Evolutionary conservation across 2,329 filamentous ascomycete species (phyloP).

Genomic region (Fusarium sarcochroum): DNA sequence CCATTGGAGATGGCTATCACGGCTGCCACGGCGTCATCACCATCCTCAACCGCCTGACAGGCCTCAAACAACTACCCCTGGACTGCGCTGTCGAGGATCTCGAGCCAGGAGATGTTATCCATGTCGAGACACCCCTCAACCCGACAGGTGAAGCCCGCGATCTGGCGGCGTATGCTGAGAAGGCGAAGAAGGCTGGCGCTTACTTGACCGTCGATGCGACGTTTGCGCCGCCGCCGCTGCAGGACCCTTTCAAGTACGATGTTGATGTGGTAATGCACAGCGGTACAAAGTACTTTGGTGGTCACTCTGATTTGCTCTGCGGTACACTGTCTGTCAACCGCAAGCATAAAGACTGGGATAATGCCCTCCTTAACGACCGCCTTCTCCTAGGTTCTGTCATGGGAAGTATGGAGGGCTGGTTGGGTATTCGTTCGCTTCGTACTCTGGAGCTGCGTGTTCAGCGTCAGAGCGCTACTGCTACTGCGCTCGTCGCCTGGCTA

Average conservation of each 20-base stretch:
- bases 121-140: conserved; percentile 95
- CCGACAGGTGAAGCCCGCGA: conserved; percentile 86
- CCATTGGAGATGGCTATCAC: conserved; percentile 90
- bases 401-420: conserved; percentile 92
- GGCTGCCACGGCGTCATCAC: conserved; percentile 89
- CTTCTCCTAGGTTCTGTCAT: conserved; percentile 86
- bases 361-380: conserved; percentile 75
- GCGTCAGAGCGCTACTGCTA: conserved; percentile 81
- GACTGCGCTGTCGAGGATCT: conserved; percentile 77
- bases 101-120: conserved; percentile 83
- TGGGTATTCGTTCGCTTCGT: conserved; percentile 87
- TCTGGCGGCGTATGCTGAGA: conserved; percentile 78
- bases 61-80: conserved; percentile 79
- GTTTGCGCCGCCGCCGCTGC: conserved; percentile 90
- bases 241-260: conserved; percentile 85
- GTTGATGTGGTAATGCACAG: conserved; percentile 92
- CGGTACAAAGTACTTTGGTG: conserved; percentile 96
- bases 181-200: conserved; percentile 80
- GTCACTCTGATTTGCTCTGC: conserved; percentile 93
- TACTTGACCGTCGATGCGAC: conserved; percentile 89
- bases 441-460: conserved; percentile 87
- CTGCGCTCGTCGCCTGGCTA: conserved; percentile 80
- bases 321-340: conserved; percentile 81
- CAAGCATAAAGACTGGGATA: conserved; percentile 68
- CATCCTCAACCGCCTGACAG: conserved; percentile 81